Evolutionary conservation across 306 rosid species (phyloP).

Genomic region (Quercus wislizeni): DNA sequence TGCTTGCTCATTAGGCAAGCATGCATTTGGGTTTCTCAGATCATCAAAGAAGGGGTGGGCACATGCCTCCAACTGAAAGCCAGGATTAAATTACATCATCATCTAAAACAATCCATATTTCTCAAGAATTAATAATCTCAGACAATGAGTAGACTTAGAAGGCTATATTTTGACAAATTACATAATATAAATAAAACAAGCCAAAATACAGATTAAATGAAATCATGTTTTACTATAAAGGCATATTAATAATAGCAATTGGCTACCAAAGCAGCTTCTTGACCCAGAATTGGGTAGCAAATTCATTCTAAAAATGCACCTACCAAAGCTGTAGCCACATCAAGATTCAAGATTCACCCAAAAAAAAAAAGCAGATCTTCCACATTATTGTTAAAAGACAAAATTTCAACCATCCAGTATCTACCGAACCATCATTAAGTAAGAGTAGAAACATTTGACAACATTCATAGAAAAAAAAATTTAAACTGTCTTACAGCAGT

Average conservation of each 20-base stretch:
- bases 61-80: conserved; percentile 81
- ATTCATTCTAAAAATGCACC: background rate
- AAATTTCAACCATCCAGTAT: background rate
- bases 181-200: too few relatives aligned
- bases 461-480: background rate
- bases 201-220: background rate
- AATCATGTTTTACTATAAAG: background rate
- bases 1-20: conserved; percentile 69
- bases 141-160: background rate
- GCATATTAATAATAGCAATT: background rate
- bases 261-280: background rate
- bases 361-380: background rate
- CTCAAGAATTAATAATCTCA: background rate
- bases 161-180: too few relatives aligned
- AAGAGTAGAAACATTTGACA: background rate
- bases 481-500: conserved; percentile 67
- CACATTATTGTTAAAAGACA: background rate
- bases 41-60: conserved; percentile 85
- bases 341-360: background rate
- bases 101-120: background rate
- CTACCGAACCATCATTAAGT: background rate
- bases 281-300: background rate
- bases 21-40: conserved; percentile 63
- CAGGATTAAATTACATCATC: conserved; percentile 5
- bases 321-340: background rate